Evolutionary conservation across 306 rosid genomes (phyloP).

Genomic region (Vigna angularis): DNA sequence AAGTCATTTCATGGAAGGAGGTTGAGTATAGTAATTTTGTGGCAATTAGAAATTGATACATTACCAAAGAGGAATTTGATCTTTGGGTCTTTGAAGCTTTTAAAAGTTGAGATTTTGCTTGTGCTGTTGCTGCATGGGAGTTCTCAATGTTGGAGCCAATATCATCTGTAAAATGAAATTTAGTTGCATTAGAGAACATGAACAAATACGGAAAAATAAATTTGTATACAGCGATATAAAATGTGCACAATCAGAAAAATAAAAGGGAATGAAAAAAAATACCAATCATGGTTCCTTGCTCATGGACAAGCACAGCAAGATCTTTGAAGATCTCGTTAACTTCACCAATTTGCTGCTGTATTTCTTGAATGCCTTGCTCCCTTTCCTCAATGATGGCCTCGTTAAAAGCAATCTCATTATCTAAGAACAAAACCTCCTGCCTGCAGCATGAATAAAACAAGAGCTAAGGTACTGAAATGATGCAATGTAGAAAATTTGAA

Average conservation of each 20-base stretch:
- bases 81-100: slow-evolving; percentile 90
- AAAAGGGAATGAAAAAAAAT: slow-evolving; percentile 28
- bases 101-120: slow-evolving; percentile 80
- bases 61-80: slow-evolving; percentile 97
- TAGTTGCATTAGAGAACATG: slow-evolving; percentile 41
- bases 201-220: slow-evolving; percentile 30
- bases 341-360: slow-evolving; percentile 96
- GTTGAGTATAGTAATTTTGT: background rate
- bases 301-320: slow-evolving; percentile 95
- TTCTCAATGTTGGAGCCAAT: slow-evolving; percentile 82
- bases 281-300: slow-evolving; percentile 97
- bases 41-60: slow-evolving; percentile 9
- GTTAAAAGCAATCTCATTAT: slow-evolving; percentile 91
- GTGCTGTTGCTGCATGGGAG: slow-evolving; percentile 83
- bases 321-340: slow-evolving; percentile 96
- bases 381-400: slow-evolving; percentile 98
- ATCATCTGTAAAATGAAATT: slow-evolving; percentile 67
- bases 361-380: slow-evolving; percentile 97
- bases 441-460: slow-evolving; percentile 58
- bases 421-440: slow-evolving; percentile 88
- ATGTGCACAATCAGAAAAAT: background rate
- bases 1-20: slow-evolving; percentile 17
- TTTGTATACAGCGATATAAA: background rate
- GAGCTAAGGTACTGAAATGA: slow-evolving; percentile 31
- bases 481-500: slow-evolving; percentile 24